Conservation (phyloP, 1,284 basidiomycete species). For the Stereum hirsutum region DNA sequence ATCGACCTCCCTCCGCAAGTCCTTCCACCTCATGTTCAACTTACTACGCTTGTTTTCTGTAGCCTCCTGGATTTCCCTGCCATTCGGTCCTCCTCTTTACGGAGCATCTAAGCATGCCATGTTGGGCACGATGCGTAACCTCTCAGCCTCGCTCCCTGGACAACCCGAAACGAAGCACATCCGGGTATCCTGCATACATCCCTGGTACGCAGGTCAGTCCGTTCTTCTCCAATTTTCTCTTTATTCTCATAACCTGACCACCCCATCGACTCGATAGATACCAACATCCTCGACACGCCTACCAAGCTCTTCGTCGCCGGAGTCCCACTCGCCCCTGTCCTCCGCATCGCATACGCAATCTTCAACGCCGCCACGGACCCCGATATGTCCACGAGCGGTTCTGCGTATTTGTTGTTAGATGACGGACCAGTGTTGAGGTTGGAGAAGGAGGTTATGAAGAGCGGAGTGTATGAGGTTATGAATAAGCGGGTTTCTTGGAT, state of each 20-base stretch:
- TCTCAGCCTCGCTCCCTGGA: slow-evolving; percentile 29
- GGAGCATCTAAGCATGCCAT: slow-evolving; percentile 42
- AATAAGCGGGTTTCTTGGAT: slow-evolving; percentile 24
- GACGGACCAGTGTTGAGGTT: slow-evolving; percentile 39
- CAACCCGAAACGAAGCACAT: slow-evolving; percentile 29
- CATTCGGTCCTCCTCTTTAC: slow-evolving; percentile 36
- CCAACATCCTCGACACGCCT: slow-evolving; percentile 31
- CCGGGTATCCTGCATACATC: slow-evolving; percentile 39
- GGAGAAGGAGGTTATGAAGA: slow-evolving; percentile 34
- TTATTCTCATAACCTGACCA: slow-evolving; percentile 2
- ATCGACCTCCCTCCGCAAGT: too few relatives aligned
- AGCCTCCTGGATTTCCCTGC: slow-evolving; percentile 41
- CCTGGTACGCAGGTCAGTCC: slow-evolving; percentile 39
- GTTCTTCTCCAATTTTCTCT: not conserved
- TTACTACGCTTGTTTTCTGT: too few relatives aligned
- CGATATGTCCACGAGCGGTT: slow-evolving; percentile 34
- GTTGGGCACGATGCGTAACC: slow-evolving; percentile 46
- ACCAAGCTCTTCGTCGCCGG: slow-evolving; percentile 38
- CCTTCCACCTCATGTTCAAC: too few relatives aligned
- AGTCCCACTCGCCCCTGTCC: slow-evolving; percentile 39
- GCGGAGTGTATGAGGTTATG: slow-evolving; percentile 42
- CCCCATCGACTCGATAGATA: slow-evolving; percentile 25
- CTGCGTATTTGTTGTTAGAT: slow-evolving; percentile 38
- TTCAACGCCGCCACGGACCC: slow-evolving; percentile 42
- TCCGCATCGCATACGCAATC: slow-evolving; percentile 41